Conservation (phyloP, 2,329 filamentous ascomycete species). For the Penicillium sclerotiorum region DNA sequence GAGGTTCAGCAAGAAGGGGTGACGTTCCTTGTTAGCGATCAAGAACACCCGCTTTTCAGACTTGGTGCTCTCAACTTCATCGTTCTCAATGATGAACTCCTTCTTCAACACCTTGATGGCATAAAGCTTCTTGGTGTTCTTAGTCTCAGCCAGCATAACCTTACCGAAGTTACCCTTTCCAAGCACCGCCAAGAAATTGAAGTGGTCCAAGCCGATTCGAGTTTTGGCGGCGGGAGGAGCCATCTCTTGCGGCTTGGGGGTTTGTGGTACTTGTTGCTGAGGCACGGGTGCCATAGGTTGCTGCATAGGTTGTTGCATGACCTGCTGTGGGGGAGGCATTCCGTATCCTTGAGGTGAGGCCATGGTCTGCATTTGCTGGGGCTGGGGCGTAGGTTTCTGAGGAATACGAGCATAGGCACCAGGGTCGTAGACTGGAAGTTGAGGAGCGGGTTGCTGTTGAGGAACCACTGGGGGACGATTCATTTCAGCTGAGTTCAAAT, state of each 20-base stretch:
- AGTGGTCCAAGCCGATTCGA: conserved; percentile 93
- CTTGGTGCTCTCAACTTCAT: conserved; percentile 96
- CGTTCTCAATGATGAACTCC: conserved; percentile 99
- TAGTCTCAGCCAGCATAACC: conserved; percentile 98
- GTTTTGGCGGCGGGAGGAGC: conserved; percentile 43
- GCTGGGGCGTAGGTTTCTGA: conserved; percentile 30
- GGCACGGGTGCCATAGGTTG: conserved; percentile 20
- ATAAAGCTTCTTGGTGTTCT: conserved; percentile 86
- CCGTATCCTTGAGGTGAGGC: conserved; percentile 26
- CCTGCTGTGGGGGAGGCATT: conserved; percentile 30
- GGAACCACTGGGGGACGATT: conserved; percentile 40
- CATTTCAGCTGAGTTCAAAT: conserved; percentile 43
- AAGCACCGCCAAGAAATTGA: conserved; percentile 97
- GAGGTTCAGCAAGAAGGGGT: conserved; percentile 91
- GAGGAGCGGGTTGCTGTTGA: conserved; percentile 42
- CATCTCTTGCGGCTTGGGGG: conserved; percentile 32
- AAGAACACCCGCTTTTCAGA: conserved; percentile 98
- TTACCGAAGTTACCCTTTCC: conserved; percentile 99
- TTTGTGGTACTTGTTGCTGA: conserved; percentile 5
- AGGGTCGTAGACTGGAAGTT: conserved; percentile 51
- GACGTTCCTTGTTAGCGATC: conserved; percentile 93
- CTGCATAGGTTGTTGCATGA: conserved; percentile 17
- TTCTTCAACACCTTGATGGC: conserved; percentile 99
- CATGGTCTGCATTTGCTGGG: conserved; percentile 1
- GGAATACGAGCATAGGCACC: conserved; percentile 44